Conservation (phyloP, 441 rosid species). For the Kokia cookei region DNA sequence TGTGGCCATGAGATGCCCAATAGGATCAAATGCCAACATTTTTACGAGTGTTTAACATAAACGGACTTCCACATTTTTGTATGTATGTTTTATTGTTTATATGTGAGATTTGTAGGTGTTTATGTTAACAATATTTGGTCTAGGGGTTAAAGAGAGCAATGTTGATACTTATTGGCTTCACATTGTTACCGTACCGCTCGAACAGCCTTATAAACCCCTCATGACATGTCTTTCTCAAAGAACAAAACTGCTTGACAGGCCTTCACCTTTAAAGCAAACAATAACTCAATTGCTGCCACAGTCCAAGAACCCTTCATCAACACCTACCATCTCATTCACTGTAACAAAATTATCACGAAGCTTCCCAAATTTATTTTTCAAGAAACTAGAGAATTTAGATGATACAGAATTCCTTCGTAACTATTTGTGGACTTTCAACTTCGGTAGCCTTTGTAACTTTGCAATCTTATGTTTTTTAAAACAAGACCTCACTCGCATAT, state of each 20-base stretch:
- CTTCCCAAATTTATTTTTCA: constrained; percentile 65
- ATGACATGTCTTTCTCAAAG: no score
- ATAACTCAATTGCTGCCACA: constrained; percentile 69
- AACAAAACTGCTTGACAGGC: no score
- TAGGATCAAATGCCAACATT: constrained; percentile 83
- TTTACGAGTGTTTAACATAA: constrained; percentile 60
- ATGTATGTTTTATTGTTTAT: no score
- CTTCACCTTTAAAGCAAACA: constrained; percentile 11
- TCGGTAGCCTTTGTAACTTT: no score
- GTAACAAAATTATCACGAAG: constrained; percentile 83
- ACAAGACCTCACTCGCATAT: no score
- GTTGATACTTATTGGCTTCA: no score
- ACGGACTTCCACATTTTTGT: constrained; percentile 84
- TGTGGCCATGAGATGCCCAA: constrained; percentile 90
- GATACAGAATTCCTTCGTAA: no score
- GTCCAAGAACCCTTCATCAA: constrained; percentile 40
- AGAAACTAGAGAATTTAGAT: constrained; percentile 36
- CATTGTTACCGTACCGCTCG: constrained; percentile 61
- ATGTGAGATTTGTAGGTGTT: no score
- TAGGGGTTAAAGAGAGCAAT: no score
- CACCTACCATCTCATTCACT: constrained; percentile 53
- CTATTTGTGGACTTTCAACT: no score
- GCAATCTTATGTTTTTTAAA: no score
- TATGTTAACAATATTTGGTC: no score
- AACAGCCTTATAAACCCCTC: constrained; percentile 43